Evolutionary conservation across 2,329 filamentous ascomycete species (phyloP).

Genomic region (Ascochyta clinopodiicola): DNA sequence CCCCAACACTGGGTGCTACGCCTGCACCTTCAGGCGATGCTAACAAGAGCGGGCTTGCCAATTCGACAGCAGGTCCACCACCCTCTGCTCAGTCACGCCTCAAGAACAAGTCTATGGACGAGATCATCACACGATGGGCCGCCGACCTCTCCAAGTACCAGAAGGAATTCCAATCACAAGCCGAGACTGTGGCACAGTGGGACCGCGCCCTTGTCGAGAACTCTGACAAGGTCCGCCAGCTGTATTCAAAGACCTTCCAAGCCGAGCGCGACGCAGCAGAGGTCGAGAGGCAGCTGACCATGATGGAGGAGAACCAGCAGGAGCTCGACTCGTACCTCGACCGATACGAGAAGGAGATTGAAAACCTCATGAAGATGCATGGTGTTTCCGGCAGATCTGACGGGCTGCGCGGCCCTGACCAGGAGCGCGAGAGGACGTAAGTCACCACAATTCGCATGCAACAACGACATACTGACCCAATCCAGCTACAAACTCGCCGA

Average conservation of each 20-base stretch:
- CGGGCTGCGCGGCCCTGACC: slow-evolving; percentile 83
- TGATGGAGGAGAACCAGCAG: slow-evolving; percentile 90
- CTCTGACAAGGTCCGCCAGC: slow-evolving; percentile 89
- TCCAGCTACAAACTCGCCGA: slow-evolving; percentile 84
- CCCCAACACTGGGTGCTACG: slow-evolving; percentile 27
- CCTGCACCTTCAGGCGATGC: slow-evolving; percentile 30
- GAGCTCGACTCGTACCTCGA: slow-evolving; percentile 89
- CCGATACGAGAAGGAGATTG: slow-evolving; percentile 88
- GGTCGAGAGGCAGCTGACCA: slow-evolving; percentile 87
- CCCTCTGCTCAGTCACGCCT: slow-evolving; percentile 83
- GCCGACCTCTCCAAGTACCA: slow-evolving; percentile 95
- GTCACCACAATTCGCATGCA: slow-evolving; percentile 34
- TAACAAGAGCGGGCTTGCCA: slow-evolving; percentile 59
- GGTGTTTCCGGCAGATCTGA: slow-evolving; percentile 68
- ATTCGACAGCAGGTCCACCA: slow-evolving; percentile 79
- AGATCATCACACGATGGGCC: slow-evolving; percentile 97
- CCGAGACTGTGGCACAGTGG: slow-evolving; percentile 86
- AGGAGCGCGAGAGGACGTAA: slow-evolving; percentile 91
- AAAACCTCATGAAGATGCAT: slow-evolving; percentile 89
- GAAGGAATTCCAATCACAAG: slow-evolving; percentile 93
- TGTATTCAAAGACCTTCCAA: slow-evolving; percentile 91
- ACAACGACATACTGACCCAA: slow-evolving; percentile 7
- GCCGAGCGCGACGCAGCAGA: slow-evolving; percentile 92
- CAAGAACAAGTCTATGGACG: slow-evolving; percentile 99
- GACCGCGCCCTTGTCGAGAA: slow-evolving; percentile 93